Evolutionary conservation across 345 rosid species (phyloP), one percentile per base, ranked within the genome.

Genomic region (Gossypium thurberi): DNA sequence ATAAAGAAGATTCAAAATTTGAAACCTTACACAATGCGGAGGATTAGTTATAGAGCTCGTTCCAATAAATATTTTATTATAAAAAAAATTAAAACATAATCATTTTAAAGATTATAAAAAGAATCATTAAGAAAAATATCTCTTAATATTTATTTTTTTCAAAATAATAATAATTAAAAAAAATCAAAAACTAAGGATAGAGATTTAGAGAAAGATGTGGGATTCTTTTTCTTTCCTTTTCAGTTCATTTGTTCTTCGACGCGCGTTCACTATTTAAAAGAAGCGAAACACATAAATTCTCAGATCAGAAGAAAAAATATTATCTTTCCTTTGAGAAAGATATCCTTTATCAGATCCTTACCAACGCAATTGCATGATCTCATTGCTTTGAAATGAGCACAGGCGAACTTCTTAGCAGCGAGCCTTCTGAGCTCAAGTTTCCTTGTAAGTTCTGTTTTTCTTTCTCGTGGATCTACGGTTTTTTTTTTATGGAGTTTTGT

Each of bases 401-500:
- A 65, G 93, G 88, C 67, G 89, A 88, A 81, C 89, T 90, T 76
- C 90, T 90, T 69, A 71, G 80, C 80, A 84, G 87, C 88, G 93
- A 90, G 40, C 91, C 96, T 65, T 65, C 86, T 20, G 96, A 90
- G 89, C 96, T 90, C 77, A 86, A 85, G 81, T 90, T 90, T 55
- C 87, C 89, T 23, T 86, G 96, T 90, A 47, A 71, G 88, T 63
- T 62, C 15, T 44, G n/a, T 21, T 65, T 0, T 18, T 17, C 9
- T 5, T 42, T 14, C 61, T 56, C 37, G 6, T 72, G 25, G 69
- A 66, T 79, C 71, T 69, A 40, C 63, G 66, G n/a, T 48, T 77
- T 76, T 66, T 53, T 58, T 47, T 46, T 64, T 62, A 6, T 69
- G 55, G 73, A 50, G 64, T 47, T 81, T 79, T 68, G 15, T 37